Percentiles rank a stretch among this genome's conserved stretches.
Evolutionary conservation across 2,329 filamentous ascomycete genomes (phyloP).

Genomic region (Colletotrichum sp.): DNA sequence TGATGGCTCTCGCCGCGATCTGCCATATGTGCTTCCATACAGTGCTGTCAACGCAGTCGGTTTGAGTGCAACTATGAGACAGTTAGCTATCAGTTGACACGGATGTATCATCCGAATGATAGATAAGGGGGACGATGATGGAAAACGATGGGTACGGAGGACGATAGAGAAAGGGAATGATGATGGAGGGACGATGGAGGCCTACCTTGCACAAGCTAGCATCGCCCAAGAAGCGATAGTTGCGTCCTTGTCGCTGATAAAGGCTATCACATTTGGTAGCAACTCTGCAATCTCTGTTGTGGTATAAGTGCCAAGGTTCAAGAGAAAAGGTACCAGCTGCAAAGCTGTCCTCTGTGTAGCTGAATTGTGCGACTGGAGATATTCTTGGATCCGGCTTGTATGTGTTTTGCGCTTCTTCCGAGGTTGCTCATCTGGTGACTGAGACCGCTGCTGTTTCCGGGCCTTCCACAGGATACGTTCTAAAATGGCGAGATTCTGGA

Average conservation of each 20-base stretch:
- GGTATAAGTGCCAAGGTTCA: conserved; percentile 50
- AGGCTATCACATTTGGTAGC: conserved; percentile 61
- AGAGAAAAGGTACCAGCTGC: conserved; percentile 63
- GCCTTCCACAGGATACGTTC: conserved; percentile 50
- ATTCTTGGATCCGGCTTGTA: conserved; percentile 52
- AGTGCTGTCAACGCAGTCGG: conserved; percentile 25
- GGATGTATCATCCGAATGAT: not conserved
- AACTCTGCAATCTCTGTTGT: conserved; percentile 59
- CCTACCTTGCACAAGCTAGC: conserved; percentile 79
- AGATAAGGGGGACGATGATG: not conserved
- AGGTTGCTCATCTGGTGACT: conserved; percentile 46
- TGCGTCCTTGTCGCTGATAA: conserved; percentile 73
- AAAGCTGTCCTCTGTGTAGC: conserved; percentile 56
- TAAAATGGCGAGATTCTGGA: conserved; percentile 64
- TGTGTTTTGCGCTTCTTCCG: conserved; percentile 57
- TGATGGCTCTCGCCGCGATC: conserved; percentile 72
- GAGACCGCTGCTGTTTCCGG: conserved; percentile 27
- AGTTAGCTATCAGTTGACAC: conserved; percentile 23
- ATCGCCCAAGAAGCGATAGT: conserved; percentile 80
- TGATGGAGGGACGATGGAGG: not conserved
- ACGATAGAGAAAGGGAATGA: not conserved
- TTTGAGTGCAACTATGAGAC: conserved; percentile 34
- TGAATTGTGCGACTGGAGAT: conserved; percentile 49
- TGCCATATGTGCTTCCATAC: conserved; percentile 80
- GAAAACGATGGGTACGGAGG: conserved; percentile 11